These are phyloP conservation scores for Pseudonectria buxi DNA, from an alignment of 2,329 filamentous ascomycete genomes.

Conservation along the genomic window DNA sequence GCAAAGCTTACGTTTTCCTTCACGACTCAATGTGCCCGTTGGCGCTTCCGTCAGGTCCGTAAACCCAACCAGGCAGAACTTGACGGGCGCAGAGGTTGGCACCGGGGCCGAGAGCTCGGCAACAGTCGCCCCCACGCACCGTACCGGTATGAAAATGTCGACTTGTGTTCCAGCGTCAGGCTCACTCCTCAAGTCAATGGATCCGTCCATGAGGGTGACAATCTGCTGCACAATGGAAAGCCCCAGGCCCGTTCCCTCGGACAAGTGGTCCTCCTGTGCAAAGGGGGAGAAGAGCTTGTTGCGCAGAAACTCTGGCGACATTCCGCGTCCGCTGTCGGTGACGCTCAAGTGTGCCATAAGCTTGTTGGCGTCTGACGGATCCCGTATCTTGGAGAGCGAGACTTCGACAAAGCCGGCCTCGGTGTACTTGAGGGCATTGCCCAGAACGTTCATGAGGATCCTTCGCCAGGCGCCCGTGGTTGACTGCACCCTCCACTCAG, in stretches of 20 bases:
- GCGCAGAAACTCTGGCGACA: slow-evolving; percentile 51
- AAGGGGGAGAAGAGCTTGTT: slow-evolving; percentile 55
- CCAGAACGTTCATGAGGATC: slow-evolving; percentile 49
- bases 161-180: slow-evolving; percentile 1
- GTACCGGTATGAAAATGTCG: slow-evolving; percentile 1
- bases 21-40: neutral
- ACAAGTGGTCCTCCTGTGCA: slow-evolving; percentile 51
- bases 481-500: slow-evolving; percentile 37
- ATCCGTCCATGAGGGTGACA: slow-evolving; percentile 48
- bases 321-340: slow-evolving; percentile 56
- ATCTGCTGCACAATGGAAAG: slow-evolving; percentile 54
- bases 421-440: slow-evolving; percentile 49
- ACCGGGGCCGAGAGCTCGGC: neutral
- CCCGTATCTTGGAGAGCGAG: neutral
- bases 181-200: slow-evolving; percentile 38
- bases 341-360: slow-evolving; percentile 37
- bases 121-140: neutral
- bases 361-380: slow-evolving; percentile 5
- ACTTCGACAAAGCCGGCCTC: slow-evolving; percentile 37
- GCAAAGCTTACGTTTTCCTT: neutral
- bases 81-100: neutral
- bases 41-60: neutral
- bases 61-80: neutral
- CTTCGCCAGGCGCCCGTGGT: slow-evolving; percentile 34
- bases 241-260: slow-evolving; percentile 53